Percentiles rank a stretch among this genome's conserved stretches.
These are phyloP conservation scores for Neofusicoccum parvum DNA, from an alignment of 2,329 filamentous ascomycete genomes.

Conservation along the genomic window DNA sequence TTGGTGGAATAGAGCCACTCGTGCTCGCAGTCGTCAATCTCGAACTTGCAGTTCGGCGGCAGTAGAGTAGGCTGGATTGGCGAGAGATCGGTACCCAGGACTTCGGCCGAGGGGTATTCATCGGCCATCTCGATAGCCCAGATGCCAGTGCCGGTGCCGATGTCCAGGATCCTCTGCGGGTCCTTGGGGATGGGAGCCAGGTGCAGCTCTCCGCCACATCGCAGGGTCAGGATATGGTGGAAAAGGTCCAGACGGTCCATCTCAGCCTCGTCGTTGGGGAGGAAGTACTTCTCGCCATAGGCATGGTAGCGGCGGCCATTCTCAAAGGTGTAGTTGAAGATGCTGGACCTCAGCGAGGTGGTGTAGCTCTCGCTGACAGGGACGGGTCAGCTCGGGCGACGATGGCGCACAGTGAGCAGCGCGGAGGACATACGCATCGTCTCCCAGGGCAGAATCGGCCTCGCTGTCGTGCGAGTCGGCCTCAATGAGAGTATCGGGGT, in stretches of 20 bases:
- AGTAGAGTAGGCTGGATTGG: slow-evolving; percentile 54
- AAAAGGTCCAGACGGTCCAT: slow-evolving; percentile 50
- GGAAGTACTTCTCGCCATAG: slow-evolving; percentile 25
- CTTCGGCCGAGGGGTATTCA: slow-evolving; percentile 35
- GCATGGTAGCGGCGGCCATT: slow-evolving; percentile 22
- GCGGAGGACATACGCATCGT: slow-evolving; percentile 1
- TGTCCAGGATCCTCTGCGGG: slow-evolving; percentile 33
- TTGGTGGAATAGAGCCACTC: slow-evolving; percentile 35
- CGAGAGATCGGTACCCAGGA: slow-evolving; percentile 51
- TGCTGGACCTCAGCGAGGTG: slow-evolving; percentile 27
- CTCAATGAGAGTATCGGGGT: slow-evolving; percentile 2
- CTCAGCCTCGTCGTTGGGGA: slow-evolving; percentile 47
- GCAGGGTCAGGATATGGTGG: slow-evolving; percentile 44
- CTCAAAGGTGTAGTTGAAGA: slow-evolving; percentile 33
- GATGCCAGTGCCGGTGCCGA: slow-evolving; percentile 25
- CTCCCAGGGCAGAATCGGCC: slow-evolving; percentile 7
- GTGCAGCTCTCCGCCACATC: slow-evolving; percentile 37
- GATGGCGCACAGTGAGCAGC: not conserved
- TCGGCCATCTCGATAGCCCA: slow-evolving; percentile 35
- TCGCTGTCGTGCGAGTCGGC: slow-evolving; percentile 11
- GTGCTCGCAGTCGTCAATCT: slow-evolving; percentile 52
- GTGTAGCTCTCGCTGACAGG: slow-evolving; percentile 11
- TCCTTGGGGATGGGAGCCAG: slow-evolving; percentile 33
- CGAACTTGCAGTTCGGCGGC: slow-evolving; percentile 50
- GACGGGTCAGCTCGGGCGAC: not conserved